Evolutionary conservation across 805 yeast genomes (phyloP).

Genomic region (Grigorovia transvaalensis): DNA sequence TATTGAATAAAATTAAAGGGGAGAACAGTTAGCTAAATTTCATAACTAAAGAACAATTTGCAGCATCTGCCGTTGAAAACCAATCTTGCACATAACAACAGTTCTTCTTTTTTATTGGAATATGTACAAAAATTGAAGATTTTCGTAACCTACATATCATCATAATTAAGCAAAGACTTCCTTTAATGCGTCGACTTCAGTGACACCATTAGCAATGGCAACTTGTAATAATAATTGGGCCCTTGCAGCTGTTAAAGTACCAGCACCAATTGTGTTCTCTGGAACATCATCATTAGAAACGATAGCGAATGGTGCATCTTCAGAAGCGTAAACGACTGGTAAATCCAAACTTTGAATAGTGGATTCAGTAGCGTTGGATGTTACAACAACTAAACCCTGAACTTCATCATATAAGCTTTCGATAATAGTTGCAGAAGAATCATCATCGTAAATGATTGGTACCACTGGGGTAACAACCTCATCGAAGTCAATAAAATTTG

Average conservation of each 20-base stretch:
- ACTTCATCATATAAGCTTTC: constrained; percentile 13
- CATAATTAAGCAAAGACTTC: constrained; percentile 1
- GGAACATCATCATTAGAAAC: constrained; percentile 17
- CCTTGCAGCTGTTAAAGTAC: constrained; percentile 24
- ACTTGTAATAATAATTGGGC: constrained; percentile 25
- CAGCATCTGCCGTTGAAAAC: too few relatives aligned
- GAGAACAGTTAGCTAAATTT: too few relatives aligned
- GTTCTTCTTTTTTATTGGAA: too few relatives aligned
- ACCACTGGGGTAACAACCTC: constrained; percentile 10
- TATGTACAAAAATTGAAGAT: neutral
- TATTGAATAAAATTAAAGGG: too few relatives aligned
- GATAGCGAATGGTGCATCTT: constrained; percentile 11
- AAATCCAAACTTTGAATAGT: constrained; percentile 8
- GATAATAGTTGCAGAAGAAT: constrained; percentile 11
- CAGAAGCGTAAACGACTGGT: constrained; percentile 25
- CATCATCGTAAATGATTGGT: constrained; percentile 23
- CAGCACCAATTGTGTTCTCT: constrained; percentile 22
- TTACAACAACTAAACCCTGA: constrained; percentile 22
- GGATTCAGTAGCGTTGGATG: constrained; percentile 16
- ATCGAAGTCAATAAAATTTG: constrained; percentile 10
- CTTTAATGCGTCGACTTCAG: constrained; percentile 3
- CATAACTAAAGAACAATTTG: too few relatives aligned
- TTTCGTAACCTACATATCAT: neutral
- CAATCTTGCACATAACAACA: too few relatives aligned
- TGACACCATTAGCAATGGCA: constrained; percentile 22